Evolutionary conservation across 2,329 filamentous ascomycete genomes (phyloP).

Genomic region (Ambrosiella cleistominuta): DNA sequence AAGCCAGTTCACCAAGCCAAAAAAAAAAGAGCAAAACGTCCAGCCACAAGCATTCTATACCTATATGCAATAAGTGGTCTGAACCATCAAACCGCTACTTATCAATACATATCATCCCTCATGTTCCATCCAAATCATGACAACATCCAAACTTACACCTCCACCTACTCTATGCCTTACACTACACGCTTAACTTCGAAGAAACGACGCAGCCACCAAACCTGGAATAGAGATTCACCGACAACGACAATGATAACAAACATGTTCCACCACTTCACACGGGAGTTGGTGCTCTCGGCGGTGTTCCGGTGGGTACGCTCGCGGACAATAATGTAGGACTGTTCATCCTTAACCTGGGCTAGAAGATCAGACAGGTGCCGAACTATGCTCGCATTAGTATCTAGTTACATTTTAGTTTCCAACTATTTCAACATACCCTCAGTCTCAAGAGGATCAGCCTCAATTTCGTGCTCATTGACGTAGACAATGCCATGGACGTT

Average conservation of each 20-base stretch:
- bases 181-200: slow-evolving; percentile 48
- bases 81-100: neutral
- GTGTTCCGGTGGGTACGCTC: slow-evolving; percentile 97
- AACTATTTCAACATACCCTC: slow-evolving; percentile 47
- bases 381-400: slow-evolving; percentile 32
- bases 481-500: slow-evolving; percentile 98
- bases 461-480: slow-evolving; percentile 70
- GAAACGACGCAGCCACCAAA: slow-evolving; percentile 98
- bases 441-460: slow-evolving; percentile 72
- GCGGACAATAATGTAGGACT: slow-evolving; percentile 87
- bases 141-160: neutral
- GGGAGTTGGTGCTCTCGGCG: slow-evolving; percentile 89
- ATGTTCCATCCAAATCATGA: neutral
- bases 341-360: slow-evolving; percentile 89
- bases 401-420: neutral
- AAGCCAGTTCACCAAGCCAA: neutral
- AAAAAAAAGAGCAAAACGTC: neutral
- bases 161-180: neutral
- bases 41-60: neutral
- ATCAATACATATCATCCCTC: neutral
- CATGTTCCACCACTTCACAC: slow-evolving; percentile 99
- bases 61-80: neutral
- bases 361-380: slow-evolving; percentile 70
- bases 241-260: slow-evolving; percentile 83
- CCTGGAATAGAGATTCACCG: slow-evolving; percentile 90